Percentiles rank a stretch among this genome's conserved stretches.
phyloP scores from a whole-genome alignment of 495 filamentous ascomycete species.

The Elasticomyces elasticus region DNA sequence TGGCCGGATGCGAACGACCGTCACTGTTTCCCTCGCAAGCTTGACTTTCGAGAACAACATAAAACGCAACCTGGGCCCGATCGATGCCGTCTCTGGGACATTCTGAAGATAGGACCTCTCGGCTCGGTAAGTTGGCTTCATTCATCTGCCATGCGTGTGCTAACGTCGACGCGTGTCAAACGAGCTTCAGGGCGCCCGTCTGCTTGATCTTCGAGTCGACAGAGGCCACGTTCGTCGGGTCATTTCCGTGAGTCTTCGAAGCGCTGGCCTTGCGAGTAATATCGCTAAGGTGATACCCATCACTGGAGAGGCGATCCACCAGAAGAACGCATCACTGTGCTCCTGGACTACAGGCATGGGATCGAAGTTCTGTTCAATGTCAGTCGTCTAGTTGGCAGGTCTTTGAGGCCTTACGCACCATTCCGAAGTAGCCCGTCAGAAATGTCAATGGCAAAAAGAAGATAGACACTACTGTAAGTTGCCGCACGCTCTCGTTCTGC shows the following conservation, averaged over 20 bases:
- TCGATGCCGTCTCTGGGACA: too few species aligned
- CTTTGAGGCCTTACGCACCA: slow-evolving; percentile 27
- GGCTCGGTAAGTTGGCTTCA: too few species aligned
- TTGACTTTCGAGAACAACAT: too few species aligned
- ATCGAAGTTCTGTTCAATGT: slow-evolving; percentile 47
- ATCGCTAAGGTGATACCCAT: slow-evolving; percentile 9
- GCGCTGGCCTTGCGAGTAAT: neutral
- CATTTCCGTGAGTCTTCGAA: neutral
- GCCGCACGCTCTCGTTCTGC: slow-evolving; percentile 87
- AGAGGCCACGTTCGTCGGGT: neutral
- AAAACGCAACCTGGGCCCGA: too few species aligned
- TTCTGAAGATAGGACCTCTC: too few species aligned
- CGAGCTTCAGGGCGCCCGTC: too few species aligned
- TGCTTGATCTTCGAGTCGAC: neutral
- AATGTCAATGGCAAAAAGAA: slow-evolving; percentile 80
- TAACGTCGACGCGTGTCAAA: too few species aligned
- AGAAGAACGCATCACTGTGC: slow-evolving; percentile 18
- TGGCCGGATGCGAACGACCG: too few species aligned
- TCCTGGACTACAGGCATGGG: slow-evolving; percentile 12
- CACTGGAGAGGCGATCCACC: slow-evolving; percentile 16
- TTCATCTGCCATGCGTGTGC: too few species aligned
- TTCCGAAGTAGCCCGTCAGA: slow-evolving; percentile 57
- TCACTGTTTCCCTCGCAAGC: too few species aligned
- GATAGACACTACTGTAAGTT: slow-evolving; percentile 67
- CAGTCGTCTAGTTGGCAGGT: neutral